These are phyloP conservation scores for Athelia psychrophila DNA, from an alignment of 1,284 basidiomycete species.

Conservation along the genomic window DNA sequence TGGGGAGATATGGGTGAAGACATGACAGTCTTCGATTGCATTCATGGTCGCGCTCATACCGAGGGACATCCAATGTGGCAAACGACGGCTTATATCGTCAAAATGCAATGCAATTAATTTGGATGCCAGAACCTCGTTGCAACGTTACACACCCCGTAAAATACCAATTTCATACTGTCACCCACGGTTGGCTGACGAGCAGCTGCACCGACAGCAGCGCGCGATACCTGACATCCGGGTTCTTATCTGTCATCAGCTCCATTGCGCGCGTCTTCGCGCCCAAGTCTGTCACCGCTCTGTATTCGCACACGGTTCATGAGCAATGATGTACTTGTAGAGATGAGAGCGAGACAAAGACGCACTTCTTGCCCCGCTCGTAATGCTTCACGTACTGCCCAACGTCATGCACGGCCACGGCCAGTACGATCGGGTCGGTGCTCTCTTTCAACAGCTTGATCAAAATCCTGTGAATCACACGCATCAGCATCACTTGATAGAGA, in stretches of 20 bases:
- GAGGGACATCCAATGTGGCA: no score
- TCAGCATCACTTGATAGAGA: background rate
- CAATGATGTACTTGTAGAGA: background rate
- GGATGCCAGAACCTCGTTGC: background rate
- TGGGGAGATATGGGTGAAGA: slow-evolving; percentile 60
- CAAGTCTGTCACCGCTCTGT: slow-evolving; percentile 78
- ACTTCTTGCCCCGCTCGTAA: slow-evolving; percentile 90
- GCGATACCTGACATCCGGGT: slow-evolving; percentile 90
- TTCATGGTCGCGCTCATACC: no score
- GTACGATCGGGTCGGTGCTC: slow-evolving; percentile 71
- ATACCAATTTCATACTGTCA: slow-evolving; percentile 25
- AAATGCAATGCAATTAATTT: slow-evolving; percentile 2
- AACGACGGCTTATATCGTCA: no score
- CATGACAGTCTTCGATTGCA: background rate
- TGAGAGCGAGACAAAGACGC: slow-evolving; percentile 22
- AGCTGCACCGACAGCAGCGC: slow-evolving; percentile 84
- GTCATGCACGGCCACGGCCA: slow-evolving; percentile 90
- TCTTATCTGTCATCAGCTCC: slow-evolving; percentile 90
- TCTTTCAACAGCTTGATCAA: slow-evolving; percentile 72
- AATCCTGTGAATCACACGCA: slow-evolving; percentile 39
- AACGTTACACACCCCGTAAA: background rate
- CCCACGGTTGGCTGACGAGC: slow-evolving; percentile 81
- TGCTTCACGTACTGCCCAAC: slow-evolving; percentile 93
- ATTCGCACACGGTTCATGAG: slow-evolving; percentile 5
- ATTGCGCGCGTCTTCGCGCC: slow-evolving; percentile 91